Evolutionary conservation across 257 asterid genomes (phyloP).

Genomic region (Scutellaria barbata): DNA sequence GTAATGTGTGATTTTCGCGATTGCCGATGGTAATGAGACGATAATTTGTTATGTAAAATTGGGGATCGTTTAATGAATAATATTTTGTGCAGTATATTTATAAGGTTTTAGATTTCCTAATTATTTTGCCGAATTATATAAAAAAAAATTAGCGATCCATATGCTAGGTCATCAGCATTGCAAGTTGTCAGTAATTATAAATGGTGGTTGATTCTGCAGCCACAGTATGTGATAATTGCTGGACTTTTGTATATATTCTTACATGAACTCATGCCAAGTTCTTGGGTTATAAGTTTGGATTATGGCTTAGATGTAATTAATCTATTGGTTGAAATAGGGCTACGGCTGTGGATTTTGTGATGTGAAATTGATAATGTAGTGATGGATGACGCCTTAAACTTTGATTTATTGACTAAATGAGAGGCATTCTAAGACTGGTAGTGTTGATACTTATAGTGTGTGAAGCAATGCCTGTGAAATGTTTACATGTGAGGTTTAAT

Average conservation of each 20-base stretch:
- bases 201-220: background rate
- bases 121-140: background rate
- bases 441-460: background rate
- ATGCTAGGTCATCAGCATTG: slow-evolving; percentile 1
- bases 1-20: slow-evolving; percentile 6
- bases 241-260: background rate
- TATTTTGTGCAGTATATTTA: background rate
- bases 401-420: background rate
- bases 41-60: slow-evolving; percentile 17
- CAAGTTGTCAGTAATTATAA: background rate
- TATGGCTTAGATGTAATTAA: slow-evolving; percentile 19
- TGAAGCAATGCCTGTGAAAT: background rate
- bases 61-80: background rate
- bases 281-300: background rate
- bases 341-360: slow-evolving; percentile 16
- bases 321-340: slow-evolving; percentile 9
- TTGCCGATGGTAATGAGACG: slow-evolving; percentile 22
- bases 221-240: slow-evolving; percentile 6
- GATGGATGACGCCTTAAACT: slow-evolving; percentile 16
- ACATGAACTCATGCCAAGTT: slow-evolving; percentile 6
- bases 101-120: background rate
- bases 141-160: background rate
- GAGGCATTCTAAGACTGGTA: background rate
- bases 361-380: slow-evolving; percentile 24
- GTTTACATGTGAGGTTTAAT: slow-evolving; percentile 15